Base-by-base conservation (phyloP, 1,284 basidiomycete genomes). In the Pisolithus thermaeus region DNA sequence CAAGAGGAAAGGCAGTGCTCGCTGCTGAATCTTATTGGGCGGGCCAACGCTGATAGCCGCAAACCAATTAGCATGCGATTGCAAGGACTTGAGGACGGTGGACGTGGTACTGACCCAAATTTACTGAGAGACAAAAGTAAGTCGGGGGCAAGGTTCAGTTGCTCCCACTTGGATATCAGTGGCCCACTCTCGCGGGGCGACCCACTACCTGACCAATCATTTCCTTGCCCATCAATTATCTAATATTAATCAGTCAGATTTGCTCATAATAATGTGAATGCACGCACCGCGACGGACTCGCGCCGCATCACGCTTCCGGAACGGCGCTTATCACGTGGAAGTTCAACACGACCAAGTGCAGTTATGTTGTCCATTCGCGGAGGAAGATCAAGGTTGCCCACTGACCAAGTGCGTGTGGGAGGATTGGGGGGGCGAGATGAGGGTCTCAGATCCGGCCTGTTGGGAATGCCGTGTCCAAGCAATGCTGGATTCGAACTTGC, bases 21-120 rank as follows among this genome's bases (percentile, higher is more conserved):
- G 84, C 65, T 96, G 93, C 70, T 99, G 96, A 56, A 98, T 97
- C 76, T 98, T 99, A 72, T 97, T 98, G 5, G 96, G 96, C 4
- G 96, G 96, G 0, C 96, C 96, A 57, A 97, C 87, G 44, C 92
- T 95, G 59, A 20, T 49, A 35, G 46, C 27, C 42, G 43, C 52
- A 46, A 43, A 12, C 43, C 36, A 25, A 56, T 58, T 37, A 61
- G 49, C 46, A 42, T 42, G 41, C 30, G 32, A 3, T 35, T 51
- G 51, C 58, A 53, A 47, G 50, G 20, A n/a, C 46, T 53, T 36
- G 35, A 53, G 56, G 46, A 51, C 20, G 57, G 46, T 51, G 47
- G 44, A 45, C 25, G 49, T 30, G 54, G 32, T 43, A 46, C 84
- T 68, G 64, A 95, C 90, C 95, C 96, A 66, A 97, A 98, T 69